These are phyloP conservation scores for Sclerotinia trifoliorum DNA, from an alignment of 2,329 filamentous ascomycete genomes.

Conservation along the genomic window DNA sequence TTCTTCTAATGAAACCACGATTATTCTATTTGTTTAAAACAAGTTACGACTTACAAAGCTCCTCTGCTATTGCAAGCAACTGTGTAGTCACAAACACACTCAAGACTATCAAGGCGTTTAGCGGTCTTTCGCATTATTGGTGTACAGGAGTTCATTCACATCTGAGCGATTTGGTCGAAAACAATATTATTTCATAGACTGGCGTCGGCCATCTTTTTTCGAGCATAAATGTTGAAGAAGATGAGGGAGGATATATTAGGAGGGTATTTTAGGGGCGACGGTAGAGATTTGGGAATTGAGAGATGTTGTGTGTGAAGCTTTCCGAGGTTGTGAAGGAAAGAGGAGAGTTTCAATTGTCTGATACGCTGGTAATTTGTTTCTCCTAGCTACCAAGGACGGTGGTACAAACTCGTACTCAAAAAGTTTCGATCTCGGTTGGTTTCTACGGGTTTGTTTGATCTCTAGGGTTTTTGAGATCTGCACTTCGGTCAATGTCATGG, in stretches of 20 bases:
- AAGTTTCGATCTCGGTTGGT: conserved; percentile 30
- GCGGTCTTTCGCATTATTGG: conserved; percentile 38
- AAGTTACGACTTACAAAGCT: conserved; percentile 22
- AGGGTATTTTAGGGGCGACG: conserved; percentile 21
- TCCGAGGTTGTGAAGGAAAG: conserved; percentile 26
- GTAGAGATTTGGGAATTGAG: conserved; percentile 27
- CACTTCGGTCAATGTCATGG: conserved; percentile 32
- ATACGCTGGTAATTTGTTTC: conserved; percentile 30
- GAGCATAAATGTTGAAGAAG: conserved; percentile 31
- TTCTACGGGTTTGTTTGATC: conserved; percentile 25
- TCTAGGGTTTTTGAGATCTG: conserved; percentile 23
- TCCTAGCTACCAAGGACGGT: conserved; percentile 26
- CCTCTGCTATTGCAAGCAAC: conserved; percentile 32
- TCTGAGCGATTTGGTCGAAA: conserved; percentile 40
- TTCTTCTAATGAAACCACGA: conserved; percentile 76
- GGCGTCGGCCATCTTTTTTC: conserved; percentile 37
- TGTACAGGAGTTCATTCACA: conserved; percentile 40
- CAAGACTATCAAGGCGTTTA: conserved; percentile 36
- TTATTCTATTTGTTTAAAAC: conserved; percentile 29
- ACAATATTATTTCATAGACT: conserved; percentile 39
- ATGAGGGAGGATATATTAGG: conserved; percentile 24
- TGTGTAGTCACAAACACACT: conserved; percentile 35
- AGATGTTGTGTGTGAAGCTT: conserved; percentile 37
- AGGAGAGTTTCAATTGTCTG: conserved; percentile 21
- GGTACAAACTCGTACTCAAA: conserved; percentile 26